Evolutionary conservation across 169 alveolate species (phyloP).

Genomic region (Plasmodium gonderi): DNA sequence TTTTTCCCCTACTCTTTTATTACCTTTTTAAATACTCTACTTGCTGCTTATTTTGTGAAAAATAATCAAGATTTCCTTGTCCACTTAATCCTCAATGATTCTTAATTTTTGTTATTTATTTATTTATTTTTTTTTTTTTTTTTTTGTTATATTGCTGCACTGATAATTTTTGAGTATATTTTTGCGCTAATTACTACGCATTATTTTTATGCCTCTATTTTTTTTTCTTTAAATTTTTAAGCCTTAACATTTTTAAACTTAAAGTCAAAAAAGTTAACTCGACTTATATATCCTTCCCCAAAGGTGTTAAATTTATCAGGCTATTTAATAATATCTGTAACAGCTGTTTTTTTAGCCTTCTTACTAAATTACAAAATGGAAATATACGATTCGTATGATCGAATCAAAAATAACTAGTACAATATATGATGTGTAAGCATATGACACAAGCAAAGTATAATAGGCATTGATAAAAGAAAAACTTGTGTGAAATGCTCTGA

Average conservation of each 20-base stretch:
- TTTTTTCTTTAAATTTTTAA: neutral
- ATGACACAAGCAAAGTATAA: neutral
- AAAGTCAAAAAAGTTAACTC: too few species aligned
- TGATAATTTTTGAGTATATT: neutral
- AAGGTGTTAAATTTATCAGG: neutral
- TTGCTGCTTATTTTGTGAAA: neutral
- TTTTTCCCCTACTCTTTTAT: neutral
- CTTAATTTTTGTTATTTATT: neutral
- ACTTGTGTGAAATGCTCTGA: neutral
- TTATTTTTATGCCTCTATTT: neutral
- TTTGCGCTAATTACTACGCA: neutral
- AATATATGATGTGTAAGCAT: neutral
- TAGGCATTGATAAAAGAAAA: too few species aligned
- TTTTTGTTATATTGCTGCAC: neutral
- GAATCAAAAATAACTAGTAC: neutral
- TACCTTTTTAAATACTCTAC: neutral
- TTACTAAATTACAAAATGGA: neutral
- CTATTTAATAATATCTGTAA: neutral
- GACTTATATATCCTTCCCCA: too few species aligned
- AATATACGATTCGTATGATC: neutral
- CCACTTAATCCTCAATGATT: neutral
- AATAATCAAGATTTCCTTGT: too few species aligned
- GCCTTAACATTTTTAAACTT: neutral
- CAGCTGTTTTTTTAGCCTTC: neutral
- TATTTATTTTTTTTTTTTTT: neutral